phyloP scores from a whole-genome alignment of 345 rosid genomes.

The Brassica rapa region DNA sequence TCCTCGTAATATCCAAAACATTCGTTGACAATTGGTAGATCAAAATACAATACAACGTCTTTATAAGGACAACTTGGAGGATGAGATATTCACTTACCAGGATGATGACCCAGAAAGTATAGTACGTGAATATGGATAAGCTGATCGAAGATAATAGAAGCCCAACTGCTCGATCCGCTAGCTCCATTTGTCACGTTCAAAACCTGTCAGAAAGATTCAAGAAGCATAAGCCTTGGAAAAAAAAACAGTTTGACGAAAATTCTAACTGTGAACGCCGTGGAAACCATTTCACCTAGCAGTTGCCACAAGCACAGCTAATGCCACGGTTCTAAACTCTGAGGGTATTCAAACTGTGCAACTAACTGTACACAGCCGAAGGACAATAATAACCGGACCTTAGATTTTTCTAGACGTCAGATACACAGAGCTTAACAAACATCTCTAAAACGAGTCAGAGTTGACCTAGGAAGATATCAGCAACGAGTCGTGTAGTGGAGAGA shows the following conservation, averaged over 20 bases:
- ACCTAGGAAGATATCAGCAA: neutral
- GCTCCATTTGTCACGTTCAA: conserved; percentile 54
- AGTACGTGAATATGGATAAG: conserved; percentile 83
- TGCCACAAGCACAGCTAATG: conserved; percentile 6
- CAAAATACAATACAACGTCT: neutral
- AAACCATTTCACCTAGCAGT: conserved; percentile 23
- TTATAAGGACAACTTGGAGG: neutral
- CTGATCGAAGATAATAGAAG: conserved; percentile 65
- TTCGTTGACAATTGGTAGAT: neutral
- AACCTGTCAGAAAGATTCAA: conserved; percentile 16
- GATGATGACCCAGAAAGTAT: conserved; percentile 95
- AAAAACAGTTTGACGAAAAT: neutral
- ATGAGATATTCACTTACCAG: neutral
- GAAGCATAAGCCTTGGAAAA: conserved; percentile 9
- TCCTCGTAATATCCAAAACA: neutral
- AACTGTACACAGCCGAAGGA: conserved; percentile 12
- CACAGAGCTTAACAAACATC: conserved; percentile 9
- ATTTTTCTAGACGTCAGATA: conserved; percentile 8
- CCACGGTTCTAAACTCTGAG: conserved; percentile 13
- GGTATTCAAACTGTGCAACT: conserved; percentile 23
- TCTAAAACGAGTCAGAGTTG: conserved; percentile 4
- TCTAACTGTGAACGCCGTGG: neutral
- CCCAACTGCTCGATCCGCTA: conserved; percentile 87
- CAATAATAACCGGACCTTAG: conserved; percentile 20
- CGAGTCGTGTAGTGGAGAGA: conserved; percentile 2